Conservation (phyloP, 2,329 filamentous ascomycete species). For the Sclerotinia spermophila region DNA sequence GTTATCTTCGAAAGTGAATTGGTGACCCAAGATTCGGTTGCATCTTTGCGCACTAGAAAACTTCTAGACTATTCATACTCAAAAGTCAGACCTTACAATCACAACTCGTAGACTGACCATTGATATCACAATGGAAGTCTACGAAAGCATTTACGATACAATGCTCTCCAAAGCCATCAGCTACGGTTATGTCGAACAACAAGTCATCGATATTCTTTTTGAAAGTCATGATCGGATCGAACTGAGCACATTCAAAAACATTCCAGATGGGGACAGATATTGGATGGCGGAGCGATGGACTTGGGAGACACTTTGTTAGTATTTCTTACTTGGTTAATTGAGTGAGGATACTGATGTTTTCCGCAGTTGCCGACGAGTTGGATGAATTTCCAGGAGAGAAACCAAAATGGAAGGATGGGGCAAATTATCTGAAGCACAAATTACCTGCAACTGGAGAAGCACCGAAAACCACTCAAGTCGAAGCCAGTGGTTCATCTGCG, state of each 20-base stretch:
- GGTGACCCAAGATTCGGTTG: not conserved
- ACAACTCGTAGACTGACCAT: not conserved
- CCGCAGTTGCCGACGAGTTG: not conserved
- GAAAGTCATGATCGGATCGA: not conserved
- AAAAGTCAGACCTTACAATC: not conserved
- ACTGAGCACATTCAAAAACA: not conserved
- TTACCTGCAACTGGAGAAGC: not conserved
- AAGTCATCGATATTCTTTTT: not conserved
- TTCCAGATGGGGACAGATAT: not conserved
- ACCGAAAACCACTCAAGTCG: not conserved
- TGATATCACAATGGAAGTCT: not conserved
- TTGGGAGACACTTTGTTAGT: not conserved
- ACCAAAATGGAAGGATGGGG: not conserved
- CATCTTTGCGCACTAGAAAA: too few relatives aligned
- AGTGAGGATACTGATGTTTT: not conserved
- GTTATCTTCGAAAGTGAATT: not conserved
- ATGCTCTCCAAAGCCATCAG: not conserved
- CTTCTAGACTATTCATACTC: not conserved
- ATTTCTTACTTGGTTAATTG: too few relatives aligned
- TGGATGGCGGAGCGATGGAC: not conserved
- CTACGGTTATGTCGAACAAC: conserved; percentile 1
- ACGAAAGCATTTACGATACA: not conserved
- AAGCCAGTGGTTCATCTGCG: not conserved
- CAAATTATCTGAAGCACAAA: not conserved
- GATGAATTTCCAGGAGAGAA: not conserved